Conservation (phyloP, 805 yeast genomes). For the Saturnispora saitoi region DNA sequence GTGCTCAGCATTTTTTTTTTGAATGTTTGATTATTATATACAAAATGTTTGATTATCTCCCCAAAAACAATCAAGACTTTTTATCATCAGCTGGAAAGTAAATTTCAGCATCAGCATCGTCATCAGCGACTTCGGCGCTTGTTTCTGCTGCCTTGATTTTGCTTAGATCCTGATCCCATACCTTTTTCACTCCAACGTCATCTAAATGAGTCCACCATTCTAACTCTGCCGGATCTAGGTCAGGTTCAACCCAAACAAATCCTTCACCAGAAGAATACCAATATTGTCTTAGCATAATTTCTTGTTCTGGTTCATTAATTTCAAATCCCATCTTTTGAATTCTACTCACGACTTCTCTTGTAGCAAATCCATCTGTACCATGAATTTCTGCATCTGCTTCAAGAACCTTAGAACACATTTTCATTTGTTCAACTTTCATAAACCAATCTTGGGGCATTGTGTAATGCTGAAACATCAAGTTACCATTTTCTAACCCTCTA, state of each 20-base stretch:
- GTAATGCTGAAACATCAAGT: slow-evolving; percentile 57
- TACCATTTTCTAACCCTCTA: slow-evolving; percentile 41
- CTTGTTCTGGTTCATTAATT: slow-evolving; percentile 51
- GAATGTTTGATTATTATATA: not conserved
- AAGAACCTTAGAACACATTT: slow-evolving; percentile 54
- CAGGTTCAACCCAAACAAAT: slow-evolving; percentile 85
- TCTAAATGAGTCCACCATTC: slow-evolving; percentile 28
- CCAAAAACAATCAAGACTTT: not conserved
- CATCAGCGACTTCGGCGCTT: slow-evolving; percentile 12
- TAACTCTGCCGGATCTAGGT: slow-evolving; percentile 76
- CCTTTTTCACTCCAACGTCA: slow-evolving; percentile 23
- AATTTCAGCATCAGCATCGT: slow-evolving; percentile 14
- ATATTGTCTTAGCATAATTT: slow-evolving; percentile 64
- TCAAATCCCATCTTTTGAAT: slow-evolving; percentile 31
- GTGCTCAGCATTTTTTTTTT: slow-evolving; percentile 1
- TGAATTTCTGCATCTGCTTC: slow-evolving; percentile 53
- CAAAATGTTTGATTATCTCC: not conserved
- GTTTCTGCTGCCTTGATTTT: slow-evolving; percentile 16
- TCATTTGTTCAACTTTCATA: slow-evolving; percentile 57
- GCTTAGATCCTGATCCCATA: slow-evolving; percentile 24
- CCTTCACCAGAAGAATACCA: slow-evolving; percentile 86
- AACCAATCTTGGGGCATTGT: slow-evolving; percentile 58
- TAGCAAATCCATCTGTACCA: slow-evolving; percentile 36
- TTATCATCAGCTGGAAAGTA: slow-evolving; percentile 11
- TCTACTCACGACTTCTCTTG: slow-evolving; percentile 24